Evolutionary conservation across 345 rosid genomes (phyloP).

Genomic region (Gossypium rotundifolium): DNA sequence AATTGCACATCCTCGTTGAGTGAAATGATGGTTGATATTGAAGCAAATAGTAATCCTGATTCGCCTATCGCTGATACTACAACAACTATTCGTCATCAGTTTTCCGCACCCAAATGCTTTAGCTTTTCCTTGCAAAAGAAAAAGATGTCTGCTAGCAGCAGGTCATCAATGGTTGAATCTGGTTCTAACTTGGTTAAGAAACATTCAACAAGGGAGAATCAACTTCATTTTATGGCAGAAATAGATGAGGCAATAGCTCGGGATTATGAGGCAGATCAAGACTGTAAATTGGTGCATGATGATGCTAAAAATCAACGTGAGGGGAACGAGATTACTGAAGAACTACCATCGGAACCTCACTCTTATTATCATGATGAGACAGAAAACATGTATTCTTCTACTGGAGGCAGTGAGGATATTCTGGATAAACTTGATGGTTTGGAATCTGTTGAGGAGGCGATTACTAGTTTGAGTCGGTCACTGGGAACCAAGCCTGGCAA

Average conservation of each 20-base stretch:
- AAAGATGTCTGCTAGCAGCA: conserved; percentile 24
- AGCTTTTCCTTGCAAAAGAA: conserved; percentile 33
- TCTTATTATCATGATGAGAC: conserved; percentile 17
- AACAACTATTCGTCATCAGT: conserved; percentile 15
- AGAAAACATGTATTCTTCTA: conserved; percentile 26
- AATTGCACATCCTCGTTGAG: conserved; percentile 28
- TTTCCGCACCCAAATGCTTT: conserved; percentile 25
- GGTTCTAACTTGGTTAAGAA: conserved; percentile 21
- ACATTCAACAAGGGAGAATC: conserved; percentile 11
- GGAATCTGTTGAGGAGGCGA: conserved; percentile 25
- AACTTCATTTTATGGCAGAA: conserved; percentile 18
- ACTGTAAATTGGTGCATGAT: conserved; percentile 28
- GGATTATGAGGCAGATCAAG: conserved; percentile 37
- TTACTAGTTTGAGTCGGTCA: conserved; percentile 23
- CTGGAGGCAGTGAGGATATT: conserved; percentile 15
- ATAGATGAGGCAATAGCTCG: conserved; percentile 31
- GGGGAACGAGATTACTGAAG: conserved; percentile 28
- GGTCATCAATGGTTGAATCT: conserved; percentile 26
- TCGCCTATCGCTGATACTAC: conserved; percentile 14
- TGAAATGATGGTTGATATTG: conserved; percentile 23
- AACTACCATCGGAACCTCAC: conserved; percentile 16
- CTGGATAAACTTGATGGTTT: conserved; percentile 18
- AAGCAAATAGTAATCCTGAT: conserved; percentile 14
- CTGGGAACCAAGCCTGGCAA: conserved; percentile 23
- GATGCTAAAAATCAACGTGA: conserved; percentile 24